These are phyloP conservation scores for Leccinum disarticulatum DNA, from an alignment of 768 basidiomycete species.

Conservation along the genomic window DNA sequence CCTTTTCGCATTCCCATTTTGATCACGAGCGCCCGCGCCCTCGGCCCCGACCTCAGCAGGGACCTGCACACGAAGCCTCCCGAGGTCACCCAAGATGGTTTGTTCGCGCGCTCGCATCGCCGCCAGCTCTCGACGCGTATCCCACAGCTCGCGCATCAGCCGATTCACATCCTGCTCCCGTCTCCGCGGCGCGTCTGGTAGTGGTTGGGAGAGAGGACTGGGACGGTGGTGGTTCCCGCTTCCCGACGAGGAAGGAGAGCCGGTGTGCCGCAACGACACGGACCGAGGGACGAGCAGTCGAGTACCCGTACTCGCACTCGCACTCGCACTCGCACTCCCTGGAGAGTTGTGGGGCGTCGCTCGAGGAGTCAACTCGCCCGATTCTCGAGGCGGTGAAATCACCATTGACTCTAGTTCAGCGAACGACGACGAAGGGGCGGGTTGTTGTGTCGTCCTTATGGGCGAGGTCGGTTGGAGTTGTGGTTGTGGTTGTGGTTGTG, in stretches of 20 bases:
- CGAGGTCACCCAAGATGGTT: slow-evolving; percentile 23
- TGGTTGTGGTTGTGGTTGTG: not conserved
- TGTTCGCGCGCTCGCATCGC: slow-evolving; percentile 27
- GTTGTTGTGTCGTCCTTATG: too few species aligned
- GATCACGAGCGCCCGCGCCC: not conserved
- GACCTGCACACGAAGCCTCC: slow-evolving; percentile 11
- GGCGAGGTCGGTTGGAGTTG: not conserved
- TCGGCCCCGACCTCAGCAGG: not conserved
- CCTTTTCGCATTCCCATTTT: not conserved
- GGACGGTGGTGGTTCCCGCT: not conserved
- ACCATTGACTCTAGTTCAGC: not conserved
- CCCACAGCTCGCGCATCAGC: slow-evolving; percentile 30
- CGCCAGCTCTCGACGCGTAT: slow-evolving; percentile 25
- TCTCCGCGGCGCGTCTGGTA: not conserved
- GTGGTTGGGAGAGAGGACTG: not conserved
- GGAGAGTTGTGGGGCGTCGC: not conserved
- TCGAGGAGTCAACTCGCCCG: slow-evolving; percentile 6
- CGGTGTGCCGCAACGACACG: not conserved
- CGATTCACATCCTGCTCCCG: slow-evolving; percentile 3
- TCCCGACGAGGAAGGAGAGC: not conserved
- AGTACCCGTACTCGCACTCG: not conserved
- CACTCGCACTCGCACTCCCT: not conserved
- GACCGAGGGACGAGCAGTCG: not conserved
- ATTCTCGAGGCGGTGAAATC: slow-evolving; percentile 7
- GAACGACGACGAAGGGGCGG: not conserved